phyloP scores from a whole-genome alignment of 257 asterid genomes.

The Catharanthus roseus region DNA sequence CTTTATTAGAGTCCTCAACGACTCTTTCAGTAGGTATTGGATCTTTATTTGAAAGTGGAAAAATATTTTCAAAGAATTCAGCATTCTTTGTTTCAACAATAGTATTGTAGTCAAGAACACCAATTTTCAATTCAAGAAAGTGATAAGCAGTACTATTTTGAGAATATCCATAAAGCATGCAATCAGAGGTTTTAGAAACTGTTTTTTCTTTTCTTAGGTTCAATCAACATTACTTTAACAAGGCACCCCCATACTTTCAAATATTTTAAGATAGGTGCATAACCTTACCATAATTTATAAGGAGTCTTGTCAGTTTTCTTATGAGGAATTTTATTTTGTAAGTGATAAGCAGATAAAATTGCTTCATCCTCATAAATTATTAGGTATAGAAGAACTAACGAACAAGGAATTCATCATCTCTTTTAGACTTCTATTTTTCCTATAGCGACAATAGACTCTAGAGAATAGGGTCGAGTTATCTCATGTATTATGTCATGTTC shows the following conservation, averaged over 20 bases:
- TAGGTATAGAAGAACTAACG: no score
- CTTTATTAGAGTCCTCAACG: no score
- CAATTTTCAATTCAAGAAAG: background rate
- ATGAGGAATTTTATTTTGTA: no score
- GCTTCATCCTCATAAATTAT: no score
- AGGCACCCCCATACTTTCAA: background rate
- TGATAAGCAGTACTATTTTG: background rate
- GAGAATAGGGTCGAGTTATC: no score
- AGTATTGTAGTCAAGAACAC: background rate
- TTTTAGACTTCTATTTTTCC: background rate
- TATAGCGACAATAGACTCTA: background rate
- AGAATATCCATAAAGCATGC: background rate
- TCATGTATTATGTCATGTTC: no score
- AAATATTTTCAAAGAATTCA: background rate
- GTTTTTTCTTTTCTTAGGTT: background rate
- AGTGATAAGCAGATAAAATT: no score
- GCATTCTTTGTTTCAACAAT: background rate
- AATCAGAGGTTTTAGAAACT: background rate
- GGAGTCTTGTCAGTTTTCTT: no score
- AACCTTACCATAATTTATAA: background rate
- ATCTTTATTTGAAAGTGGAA: no score
- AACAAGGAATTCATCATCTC: no score
- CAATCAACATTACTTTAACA: background rate
- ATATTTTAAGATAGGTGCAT: background rate
- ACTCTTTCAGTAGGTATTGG: no score